A percentile compares a stretch with the other conserved stretches of the same genome.
These are phyloP conservation scores for Pelagomonas calceolata DNA, from an alignment of 108 stramenopile species.

Conservation along the genomic window DNA sequence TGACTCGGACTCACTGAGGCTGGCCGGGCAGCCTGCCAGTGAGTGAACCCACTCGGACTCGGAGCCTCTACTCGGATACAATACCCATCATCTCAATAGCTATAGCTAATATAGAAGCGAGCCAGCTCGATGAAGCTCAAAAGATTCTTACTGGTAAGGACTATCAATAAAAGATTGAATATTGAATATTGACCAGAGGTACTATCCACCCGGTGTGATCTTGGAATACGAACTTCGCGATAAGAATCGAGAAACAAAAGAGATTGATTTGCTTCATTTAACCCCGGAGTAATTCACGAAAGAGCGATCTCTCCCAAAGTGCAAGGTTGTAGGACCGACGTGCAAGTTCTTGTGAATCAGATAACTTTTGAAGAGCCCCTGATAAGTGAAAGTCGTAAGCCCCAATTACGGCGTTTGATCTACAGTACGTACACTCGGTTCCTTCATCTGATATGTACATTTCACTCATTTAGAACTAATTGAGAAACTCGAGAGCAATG, in stretches of 20 bases:
- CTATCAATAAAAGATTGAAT: neutral
- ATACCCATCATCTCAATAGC: too few relatives aligned
- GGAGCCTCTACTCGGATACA: too few relatives aligned
- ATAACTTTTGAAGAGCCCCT: conserved; percentile 53
- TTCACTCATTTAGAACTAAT: conserved; percentile 23
- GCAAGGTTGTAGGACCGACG: conserved; percentile 9
- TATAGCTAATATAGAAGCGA: too few relatives aligned
- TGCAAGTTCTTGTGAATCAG: conserved; percentile 49
- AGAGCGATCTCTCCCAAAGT: neutral
- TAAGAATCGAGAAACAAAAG: conserved; percentile 44
- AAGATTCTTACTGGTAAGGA: neutral
- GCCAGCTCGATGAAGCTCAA: neutral
- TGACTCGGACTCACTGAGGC: too few relatives aligned
- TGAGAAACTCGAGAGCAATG: conserved; percentile 43
- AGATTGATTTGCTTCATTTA: conserved; percentile 52
- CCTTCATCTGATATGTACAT: neutral
- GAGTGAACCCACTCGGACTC: too few relatives aligned
- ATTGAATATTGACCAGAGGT: neutral
- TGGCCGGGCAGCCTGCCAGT: too few relatives aligned
- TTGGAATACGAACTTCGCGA: conserved; percentile 51
- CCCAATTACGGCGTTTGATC: conserved; percentile 44
- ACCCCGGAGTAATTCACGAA: conserved; percentile 31
- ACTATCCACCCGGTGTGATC: conserved; percentile 35
- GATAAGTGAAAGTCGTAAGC: conserved; percentile 37
- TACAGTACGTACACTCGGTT: conserved; percentile 19